phyloP scores from a whole-genome alignment of 306 rosid genomes.

The Rubus parviflorus region DNA sequence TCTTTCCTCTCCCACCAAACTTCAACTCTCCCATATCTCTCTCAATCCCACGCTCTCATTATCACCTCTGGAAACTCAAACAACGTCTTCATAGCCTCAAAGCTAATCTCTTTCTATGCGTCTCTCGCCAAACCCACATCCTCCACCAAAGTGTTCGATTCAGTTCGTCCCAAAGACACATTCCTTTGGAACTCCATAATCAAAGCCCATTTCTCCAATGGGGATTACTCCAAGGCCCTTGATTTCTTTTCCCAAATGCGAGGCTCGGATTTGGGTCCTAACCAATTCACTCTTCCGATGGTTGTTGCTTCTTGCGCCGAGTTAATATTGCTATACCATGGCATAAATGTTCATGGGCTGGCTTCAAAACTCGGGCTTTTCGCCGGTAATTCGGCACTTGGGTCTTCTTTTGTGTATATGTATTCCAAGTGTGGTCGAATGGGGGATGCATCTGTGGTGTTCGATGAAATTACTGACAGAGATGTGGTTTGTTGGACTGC shows the following conservation, averaged over 20 bases:
- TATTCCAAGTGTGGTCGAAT: constrained; percentile 53
- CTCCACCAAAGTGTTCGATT: constrained; percentile 45
- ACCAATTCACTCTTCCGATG: constrained; percentile 65
- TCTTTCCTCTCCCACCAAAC: constrained; percentile 42
- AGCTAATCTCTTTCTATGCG: constrained; percentile 66
- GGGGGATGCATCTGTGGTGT: constrained; percentile 47
- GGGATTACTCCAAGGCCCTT: constrained; percentile 36
- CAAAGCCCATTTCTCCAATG: constrained; percentile 66
- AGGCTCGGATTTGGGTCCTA: constrained; percentile 37
- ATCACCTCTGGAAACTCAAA: constrained; percentile 69
- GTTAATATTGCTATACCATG: constrained; percentile 34
- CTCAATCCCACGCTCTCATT: constrained; percentile 54
- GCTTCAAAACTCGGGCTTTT: constrained; percentile 52
- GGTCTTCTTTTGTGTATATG: constrained; percentile 62
- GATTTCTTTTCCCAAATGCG: constrained; percentile 56
- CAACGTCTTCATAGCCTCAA: constrained; percentile 68
- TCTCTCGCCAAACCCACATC: constrained; percentile 38
- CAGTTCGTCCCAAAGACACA: constrained; percentile 45
- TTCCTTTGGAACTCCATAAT: constrained; percentile 79
- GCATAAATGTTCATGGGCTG: constrained; percentile 55
- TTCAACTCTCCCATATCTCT: constrained; percentile 46
- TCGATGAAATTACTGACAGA: constrained; percentile 59
- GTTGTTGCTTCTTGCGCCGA: constrained; percentile 56
- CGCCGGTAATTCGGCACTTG: constrained; percentile 40
- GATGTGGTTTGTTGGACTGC: constrained; percentile 86